Conservation (phyloP, 1,139 yeast genomes). For the Taphrina betulina region DNA sequence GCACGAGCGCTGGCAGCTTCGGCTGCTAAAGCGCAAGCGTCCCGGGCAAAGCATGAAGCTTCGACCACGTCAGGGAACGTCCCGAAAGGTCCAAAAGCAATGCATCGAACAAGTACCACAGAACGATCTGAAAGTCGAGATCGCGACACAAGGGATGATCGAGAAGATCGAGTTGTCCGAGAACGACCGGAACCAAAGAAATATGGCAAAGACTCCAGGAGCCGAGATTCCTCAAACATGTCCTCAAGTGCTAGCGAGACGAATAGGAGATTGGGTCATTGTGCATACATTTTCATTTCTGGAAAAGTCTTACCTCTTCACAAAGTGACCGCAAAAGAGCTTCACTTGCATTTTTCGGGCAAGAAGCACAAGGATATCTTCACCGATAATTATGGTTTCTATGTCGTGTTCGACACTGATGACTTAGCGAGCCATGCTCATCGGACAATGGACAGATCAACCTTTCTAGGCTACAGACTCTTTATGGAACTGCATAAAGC, state of each 20-base stretch:
- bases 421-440: conserved; percentile 68
- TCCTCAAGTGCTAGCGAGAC: conserved; percentile 15
- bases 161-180: conserved; percentile 18
- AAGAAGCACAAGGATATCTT: conserved; percentile 50
- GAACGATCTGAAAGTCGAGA: not conserved
- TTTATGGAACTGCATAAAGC: conserved; percentile 56
- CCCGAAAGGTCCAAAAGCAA: conserved; percentile 9
- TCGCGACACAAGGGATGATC: not conserved
- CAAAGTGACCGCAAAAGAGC: conserved; percentile 54
- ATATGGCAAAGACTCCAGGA: conserved; percentile 10
- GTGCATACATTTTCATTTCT: conserved; percentile 57
- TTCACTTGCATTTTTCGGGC: conserved; percentile 54
- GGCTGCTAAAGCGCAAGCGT: conserved; percentile 2
- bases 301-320: conserved; percentile 57
- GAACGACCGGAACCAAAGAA: conserved; percentile 7
- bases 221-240: conserved; percentile 8
- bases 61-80: not conserved
- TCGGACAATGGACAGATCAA: conserved; percentile 63
- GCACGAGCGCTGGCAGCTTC: conserved; percentile 35
- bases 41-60: conserved; percentile 3
- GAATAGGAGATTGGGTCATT: conserved; percentile 7
- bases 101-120: not conserved
- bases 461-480: conserved; percentile 53
- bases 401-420: conserved; percentile 63
- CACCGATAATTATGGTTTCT: conserved; percentile 53